Conservation (phyloP, 257 asterid species). For the Salvia hispanica region DNA sequence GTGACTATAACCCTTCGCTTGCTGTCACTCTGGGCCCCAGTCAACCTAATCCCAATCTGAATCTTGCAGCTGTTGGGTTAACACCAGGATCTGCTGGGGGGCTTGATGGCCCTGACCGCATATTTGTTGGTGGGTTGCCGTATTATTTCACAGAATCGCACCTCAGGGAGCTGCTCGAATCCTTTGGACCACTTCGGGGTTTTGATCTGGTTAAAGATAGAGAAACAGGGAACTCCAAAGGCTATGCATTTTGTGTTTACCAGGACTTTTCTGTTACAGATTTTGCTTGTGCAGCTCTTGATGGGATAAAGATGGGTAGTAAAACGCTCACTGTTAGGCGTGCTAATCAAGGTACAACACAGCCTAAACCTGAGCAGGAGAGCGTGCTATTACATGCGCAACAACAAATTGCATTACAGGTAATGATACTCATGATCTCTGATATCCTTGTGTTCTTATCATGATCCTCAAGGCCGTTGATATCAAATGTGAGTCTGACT, state of each 20-base stretch:
- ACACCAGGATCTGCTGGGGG: constrained; percentile 94
- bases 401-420: constrained; percentile 96
- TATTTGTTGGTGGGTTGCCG: constrained; percentile 96
- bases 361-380: constrained; percentile 97
- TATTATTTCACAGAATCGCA: constrained; percentile 93
- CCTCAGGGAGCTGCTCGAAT: constrained; percentile 92
- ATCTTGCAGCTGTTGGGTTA: constrained; percentile 91
- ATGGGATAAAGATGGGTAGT: constrained; percentile 98
- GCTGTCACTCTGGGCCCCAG: constrained; percentile 99
- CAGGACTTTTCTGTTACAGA: constrained; percentile 90
- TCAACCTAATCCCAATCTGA: constrained; percentile 83
- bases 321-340: constrained; percentile 96
- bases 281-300: constrained; percentile 96
- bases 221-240: constrained; percentile 98
- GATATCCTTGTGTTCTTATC: constrained; percentile 13
- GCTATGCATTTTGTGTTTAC: constrained; percentile 98
- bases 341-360: constrained; percentile 85
- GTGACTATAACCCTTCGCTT: constrained; percentile 92
- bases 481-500: not conserved
- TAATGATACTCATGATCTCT: constrained; percentile 23
- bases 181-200: constrained; percentile 95
- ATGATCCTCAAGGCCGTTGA: not conserved
- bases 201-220: constrained; percentile 96
- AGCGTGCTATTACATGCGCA: constrained; percentile 85
- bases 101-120: constrained; percentile 96